Conservation (phyloP, 2,329 filamentous ascomycete species). For the Hypoxylon sp. region DNA sequence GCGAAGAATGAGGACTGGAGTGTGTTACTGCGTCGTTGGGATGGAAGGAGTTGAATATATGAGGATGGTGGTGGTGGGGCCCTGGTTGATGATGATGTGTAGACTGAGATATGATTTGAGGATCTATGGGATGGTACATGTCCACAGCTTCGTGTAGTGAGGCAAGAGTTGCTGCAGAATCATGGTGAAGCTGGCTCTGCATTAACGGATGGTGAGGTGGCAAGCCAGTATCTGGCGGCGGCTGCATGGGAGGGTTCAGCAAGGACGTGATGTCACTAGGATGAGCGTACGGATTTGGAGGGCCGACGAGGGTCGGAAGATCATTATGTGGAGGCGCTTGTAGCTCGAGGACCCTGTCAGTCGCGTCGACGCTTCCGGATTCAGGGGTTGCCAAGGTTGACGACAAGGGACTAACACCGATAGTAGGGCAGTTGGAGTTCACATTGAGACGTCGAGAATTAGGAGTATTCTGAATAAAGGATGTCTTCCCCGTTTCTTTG, state of each 20-base stretch:
- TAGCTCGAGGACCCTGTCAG: slow-evolving; percentile 48
- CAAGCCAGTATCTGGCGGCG: slow-evolving; percentile 45
- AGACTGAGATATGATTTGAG: slow-evolving; percentile 69
- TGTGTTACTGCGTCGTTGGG: slow-evolving; percentile 38
- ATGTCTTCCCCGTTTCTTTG: slow-evolving; percentile 80
- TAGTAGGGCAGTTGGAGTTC: slow-evolving; percentile 30
- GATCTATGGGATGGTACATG: slow-evolving; percentile 71
- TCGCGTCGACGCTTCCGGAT: slow-evolving; percentile 44
- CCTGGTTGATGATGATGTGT: slow-evolving; percentile 52
- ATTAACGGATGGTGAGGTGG: slow-evolving; percentile 57
- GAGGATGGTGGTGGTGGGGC: slow-evolving; percentile 49
- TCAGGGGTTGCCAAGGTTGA: slow-evolving; percentile 32
- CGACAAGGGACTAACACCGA: slow-evolving; percentile 33
- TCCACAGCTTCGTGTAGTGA: slow-evolving; percentile 53
- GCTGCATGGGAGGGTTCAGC: slow-evolving; percentile 54
- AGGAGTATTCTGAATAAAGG: slow-evolving; percentile 46
- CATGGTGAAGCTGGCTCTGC: slow-evolving; percentile 51
- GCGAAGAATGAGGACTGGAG: slow-evolving; percentile 40
- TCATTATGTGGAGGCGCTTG: slow-evolving; percentile 47
- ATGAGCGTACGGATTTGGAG: slow-evolving; percentile 63
- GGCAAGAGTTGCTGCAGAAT: slow-evolving; percentile 48
- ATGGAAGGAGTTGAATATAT: slow-evolving; percentile 57
- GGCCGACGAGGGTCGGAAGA: slow-evolving; percentile 51
- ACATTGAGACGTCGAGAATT: slow-evolving; percentile 45
- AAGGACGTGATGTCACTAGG: slow-evolving; percentile 65